A percentile compares a stretch with the other conserved stretches of the same genome.
phyloP scores from a whole-genome alignment of 768 basidiomycete species.

The Kwoniella botswanensis region DNA sequence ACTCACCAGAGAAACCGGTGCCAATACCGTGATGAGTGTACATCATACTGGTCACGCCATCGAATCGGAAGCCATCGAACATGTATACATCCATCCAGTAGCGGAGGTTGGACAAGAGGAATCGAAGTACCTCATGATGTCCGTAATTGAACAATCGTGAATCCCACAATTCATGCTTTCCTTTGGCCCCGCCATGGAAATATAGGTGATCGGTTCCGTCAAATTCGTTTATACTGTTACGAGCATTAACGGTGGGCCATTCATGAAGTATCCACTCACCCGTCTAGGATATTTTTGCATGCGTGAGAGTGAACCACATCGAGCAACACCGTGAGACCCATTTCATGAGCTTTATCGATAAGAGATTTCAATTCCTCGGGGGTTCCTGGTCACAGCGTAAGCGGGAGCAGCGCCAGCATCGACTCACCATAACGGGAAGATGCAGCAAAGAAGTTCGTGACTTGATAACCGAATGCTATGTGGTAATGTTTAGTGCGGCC shows the following conservation, averaged over 20 bases:
- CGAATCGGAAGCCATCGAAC: constrained; percentile 98
- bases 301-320: constrained; percentile 99
- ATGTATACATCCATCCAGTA: constrained; percentile 94
- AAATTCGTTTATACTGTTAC: constrained; percentile 73
- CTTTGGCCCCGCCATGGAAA: constrained; percentile 91
- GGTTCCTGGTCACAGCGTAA: constrained; percentile 60
- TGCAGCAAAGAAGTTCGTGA: constrained; percentile 95
- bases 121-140: constrained; percentile 89
- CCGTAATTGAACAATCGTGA: constrained; percentile 95
- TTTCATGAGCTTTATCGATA: constrained; percentile 89
- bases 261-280: constrained; percentile 56
- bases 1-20: constrained; percentile 84
- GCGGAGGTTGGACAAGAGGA: constrained; percentile 90
- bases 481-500: not conserved
- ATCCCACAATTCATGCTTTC: constrained; percentile 96
- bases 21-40: constrained; percentile 98
- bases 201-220: constrained; percentile 97
- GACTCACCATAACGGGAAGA: constrained; percentile 83
- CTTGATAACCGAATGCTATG: constrained; percentile 94
- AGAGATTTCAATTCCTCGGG: constrained; percentile 96
- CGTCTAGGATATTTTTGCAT: constrained; percentile 95
- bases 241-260: not conserved
- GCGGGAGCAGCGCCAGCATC: too few species aligned
- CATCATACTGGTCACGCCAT: constrained; percentile 99
- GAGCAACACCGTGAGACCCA: constrained; percentile 90